These are phyloP conservation scores for Aspergillaceae sp. DNA, from an alignment of 2,329 filamentous ascomycete species.

Conservation along the genomic window DNA sequence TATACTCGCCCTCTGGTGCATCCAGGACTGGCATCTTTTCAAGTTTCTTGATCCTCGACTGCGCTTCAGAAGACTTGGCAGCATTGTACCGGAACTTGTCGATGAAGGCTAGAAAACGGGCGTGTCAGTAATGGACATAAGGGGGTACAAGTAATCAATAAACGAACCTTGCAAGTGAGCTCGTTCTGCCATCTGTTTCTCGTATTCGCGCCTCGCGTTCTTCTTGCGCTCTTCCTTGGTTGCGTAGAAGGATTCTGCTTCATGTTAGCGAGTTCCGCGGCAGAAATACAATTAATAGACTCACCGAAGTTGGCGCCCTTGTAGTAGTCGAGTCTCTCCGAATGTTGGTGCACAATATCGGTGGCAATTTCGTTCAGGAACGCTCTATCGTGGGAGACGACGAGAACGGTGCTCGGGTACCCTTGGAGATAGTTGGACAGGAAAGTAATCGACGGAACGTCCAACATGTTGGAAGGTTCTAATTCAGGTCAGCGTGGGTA, in stretches of 20 bases:
- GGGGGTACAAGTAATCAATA: not conserved
- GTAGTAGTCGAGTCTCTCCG: slow-evolving; percentile 95
- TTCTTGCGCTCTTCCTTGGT: slow-evolving; percentile 96
- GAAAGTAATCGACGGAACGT: slow-evolving; percentile 99
- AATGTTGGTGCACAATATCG: slow-evolving; percentile 98
- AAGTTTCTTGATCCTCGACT: slow-evolving; percentile 97
- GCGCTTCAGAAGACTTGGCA: slow-evolving; percentile 94
- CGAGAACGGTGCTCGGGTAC: slow-evolving; percentile 89
- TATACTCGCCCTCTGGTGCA: slow-evolving; percentile 86
- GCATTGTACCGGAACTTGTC: slow-evolving; percentile 99
- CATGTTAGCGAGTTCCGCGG: slow-evolving; percentile 11
- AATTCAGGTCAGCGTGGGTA: slow-evolving; percentile 11
- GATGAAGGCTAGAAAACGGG: slow-evolving; percentile 60
- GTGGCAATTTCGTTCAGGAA: slow-evolving; percentile 99
- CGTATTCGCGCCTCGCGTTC: slow-evolving; percentile 92
- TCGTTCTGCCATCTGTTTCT: slow-evolving; percentile 92
- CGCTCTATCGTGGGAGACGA: slow-evolving; percentile 96
- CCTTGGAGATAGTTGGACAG: slow-evolving; percentile 87
- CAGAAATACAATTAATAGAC: slow-evolving; percentile 5
- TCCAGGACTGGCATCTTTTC: slow-evolving; percentile 93
- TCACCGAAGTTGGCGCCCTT: slow-evolving; percentile 81
- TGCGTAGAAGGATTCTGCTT: slow-evolving; percentile 77
- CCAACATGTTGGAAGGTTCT: slow-evolving; percentile 99
- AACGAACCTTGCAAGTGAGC: slow-evolving; percentile 68
- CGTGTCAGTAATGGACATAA: slow-evolving; percentile 3